phyloP scores from a whole-genome alignment of 352 stramenopile genomes.

The Phytopythium helicoides region DNA sequence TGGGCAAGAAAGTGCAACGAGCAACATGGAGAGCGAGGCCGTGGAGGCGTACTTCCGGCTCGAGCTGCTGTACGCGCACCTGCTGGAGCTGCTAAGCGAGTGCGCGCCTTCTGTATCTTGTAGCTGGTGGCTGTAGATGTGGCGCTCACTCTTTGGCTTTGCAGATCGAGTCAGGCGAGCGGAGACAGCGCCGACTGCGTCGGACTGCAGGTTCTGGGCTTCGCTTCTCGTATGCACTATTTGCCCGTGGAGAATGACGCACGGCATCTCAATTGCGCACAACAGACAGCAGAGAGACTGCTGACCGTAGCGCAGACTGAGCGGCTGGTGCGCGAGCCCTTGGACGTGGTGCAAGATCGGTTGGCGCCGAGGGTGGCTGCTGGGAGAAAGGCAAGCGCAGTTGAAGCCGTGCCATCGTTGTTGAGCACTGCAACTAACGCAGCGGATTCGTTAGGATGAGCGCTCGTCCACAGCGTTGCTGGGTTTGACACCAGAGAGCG shows the following conservation, averaged over 20 bases:
- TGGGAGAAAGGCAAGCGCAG: too few relatives aligned
- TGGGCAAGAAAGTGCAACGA: constrained; percentile 7
- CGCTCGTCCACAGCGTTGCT: constrained; percentile 9
- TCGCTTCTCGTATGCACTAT: neutral
- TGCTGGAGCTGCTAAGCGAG: constrained; percentile 25
- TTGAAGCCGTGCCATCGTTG: too few relatives aligned
- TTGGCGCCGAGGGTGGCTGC: neutral
- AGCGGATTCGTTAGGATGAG: neutral
- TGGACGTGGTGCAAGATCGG: constrained; percentile 4
- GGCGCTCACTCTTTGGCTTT: neutral
- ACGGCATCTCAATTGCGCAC: too few relatives aligned
- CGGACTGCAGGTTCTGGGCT: neutral
- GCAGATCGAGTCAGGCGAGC: neutral
- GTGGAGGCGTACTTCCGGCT: constrained; percentile 29
- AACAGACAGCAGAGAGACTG: constrained; percentile 22
- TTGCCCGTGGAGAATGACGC: neutral
- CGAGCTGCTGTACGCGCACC: constrained; percentile 29
- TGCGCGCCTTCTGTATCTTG: constrained; percentile 1
- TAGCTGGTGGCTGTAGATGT: neutral
- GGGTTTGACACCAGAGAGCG: constrained; percentile 16
- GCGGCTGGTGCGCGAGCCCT: constrained; percentile 16
- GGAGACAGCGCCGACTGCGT: neutral
- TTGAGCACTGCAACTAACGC: too few relatives aligned
- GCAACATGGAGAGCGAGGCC: constrained; percentile 3
- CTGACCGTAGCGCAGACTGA: constrained; percentile 28